Percentiles rank a stretch among this genome's conserved stretches.
These are phyloP conservation scores for Candida ponderosae DNA, from an alignment of 805 yeast genomes.

Conservation along the genomic window DNA sequence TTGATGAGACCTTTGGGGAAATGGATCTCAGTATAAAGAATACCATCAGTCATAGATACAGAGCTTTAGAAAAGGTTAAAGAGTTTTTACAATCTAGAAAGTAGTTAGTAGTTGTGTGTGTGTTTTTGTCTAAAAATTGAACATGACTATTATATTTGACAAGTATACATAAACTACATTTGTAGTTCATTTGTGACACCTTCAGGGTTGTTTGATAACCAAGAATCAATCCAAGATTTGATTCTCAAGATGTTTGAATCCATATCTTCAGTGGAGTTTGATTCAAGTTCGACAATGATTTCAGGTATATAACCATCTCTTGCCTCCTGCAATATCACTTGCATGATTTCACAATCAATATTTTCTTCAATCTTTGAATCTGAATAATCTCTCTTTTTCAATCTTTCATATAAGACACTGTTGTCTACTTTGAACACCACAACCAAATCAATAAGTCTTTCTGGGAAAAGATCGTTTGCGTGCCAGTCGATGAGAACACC, in stretches of 20 bases:
- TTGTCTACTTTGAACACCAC: conserved; percentile 81
- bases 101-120: no score
- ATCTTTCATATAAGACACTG: conserved; percentile 62
- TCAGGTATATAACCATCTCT: conserved; percentile 71
- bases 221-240: conserved; percentile 62
- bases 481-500: conserved; percentile 95
- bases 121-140: no score
- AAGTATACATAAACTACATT: conserved; percentile 3
- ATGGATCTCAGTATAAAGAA: conserved; percentile 74
- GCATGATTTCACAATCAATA: conserved; percentile 96
- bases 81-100: conserved; percentile 34
- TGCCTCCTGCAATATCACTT: conserved; percentile 82
- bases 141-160: no score
- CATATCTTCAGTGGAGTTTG: conserved; percentile 68
- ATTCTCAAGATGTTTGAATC: conserved; percentile 79
- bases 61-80: conserved; percentile 69
- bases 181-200: conserved; percentile 47
- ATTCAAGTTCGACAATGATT: conserved; percentile 71
- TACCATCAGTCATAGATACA: conserved; percentile 77
- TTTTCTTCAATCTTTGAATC: conserved; percentile 83
- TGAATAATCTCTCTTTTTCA: conserved; percentile 68
- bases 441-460: conserved; percentile 83
- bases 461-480: conserved; percentile 93
- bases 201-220: conserved; percentile 60
- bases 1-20: conserved; percentile 76